Evolutionary conservation across 305 asterid species (phyloP).

Genomic region (Fraxinus velutina): DNA sequence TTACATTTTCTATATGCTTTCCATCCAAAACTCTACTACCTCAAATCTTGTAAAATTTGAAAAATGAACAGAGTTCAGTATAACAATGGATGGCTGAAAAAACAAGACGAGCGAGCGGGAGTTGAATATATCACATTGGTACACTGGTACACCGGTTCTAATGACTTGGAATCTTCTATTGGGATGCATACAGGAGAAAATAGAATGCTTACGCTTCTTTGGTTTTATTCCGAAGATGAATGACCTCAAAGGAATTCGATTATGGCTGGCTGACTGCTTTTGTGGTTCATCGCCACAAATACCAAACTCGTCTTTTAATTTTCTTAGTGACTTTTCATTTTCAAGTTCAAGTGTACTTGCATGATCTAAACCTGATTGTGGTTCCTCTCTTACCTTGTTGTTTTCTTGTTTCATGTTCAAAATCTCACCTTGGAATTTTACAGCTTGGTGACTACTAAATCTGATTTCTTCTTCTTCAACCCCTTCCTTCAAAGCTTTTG

Average conservation of each 20-base stretch:
- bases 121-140: not conserved
- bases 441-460: slow-evolving; percentile 88
- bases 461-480: slow-evolving; percentile 66
- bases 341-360: slow-evolving; percentile 55
- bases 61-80: too few species aligned
- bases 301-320: slow-evolving; percentile 58
- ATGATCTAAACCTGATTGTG: slow-evolving; percentile 62
- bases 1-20: too few species aligned
- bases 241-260: slow-evolving; percentile 57
- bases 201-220: slow-evolving; percentile 67
- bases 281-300: slow-evolving; percentile 50
- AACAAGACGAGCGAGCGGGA: too few species aligned
- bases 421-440: slow-evolving; percentile 82
- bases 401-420: slow-evolving; percentile 92
- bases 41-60: too few species aligned
- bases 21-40: too few species aligned
- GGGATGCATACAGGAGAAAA: slow-evolving; percentile 62
- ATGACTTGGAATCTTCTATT: slow-evolving; percentile 53
- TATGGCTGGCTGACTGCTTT: slow-evolving; percentile 42
- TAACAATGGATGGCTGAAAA: too few species aligned
- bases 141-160: slow-evolving; percentile 43
- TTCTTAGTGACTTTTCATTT: slow-evolving; percentile 52
- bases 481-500: slow-evolving; percentile 61
- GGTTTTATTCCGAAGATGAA: slow-evolving; percentile 70
- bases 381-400: slow-evolving; percentile 66